Evolutionary conservation across 164 flowering plant genomes (phyloP).

Genomic region (Chimonanthus salicifolius): DNA sequence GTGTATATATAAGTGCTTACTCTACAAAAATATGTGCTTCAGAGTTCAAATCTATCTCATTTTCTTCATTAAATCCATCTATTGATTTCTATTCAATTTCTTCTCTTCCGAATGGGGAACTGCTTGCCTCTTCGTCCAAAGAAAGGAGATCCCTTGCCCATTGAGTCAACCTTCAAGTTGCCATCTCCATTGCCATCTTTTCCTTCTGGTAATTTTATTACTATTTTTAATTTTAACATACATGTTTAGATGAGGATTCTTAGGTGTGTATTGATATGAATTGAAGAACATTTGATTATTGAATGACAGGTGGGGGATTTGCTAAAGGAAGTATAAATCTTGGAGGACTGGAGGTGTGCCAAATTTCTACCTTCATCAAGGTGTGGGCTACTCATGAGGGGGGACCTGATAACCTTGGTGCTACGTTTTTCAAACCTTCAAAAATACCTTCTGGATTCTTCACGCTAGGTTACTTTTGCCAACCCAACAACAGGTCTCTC

Average conservation of each 20-base stretch:
- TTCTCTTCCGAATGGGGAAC: conserved; percentile 29
- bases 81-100: neutral
- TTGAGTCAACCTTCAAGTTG: conserved; percentile 47
- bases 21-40: neutral
- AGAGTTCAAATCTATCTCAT: neutral
- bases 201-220: conserved; percentile 34
- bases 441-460: conserved; percentile 55
- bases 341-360: conserved; percentile 60
- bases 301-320: conserved; percentile 53
- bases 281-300: neutral
- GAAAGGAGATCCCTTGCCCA: conserved; percentile 25
- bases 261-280: neutral
- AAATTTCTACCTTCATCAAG: conserved; percentile 49
- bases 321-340: conserved; percentile 63
- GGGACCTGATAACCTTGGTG: conserved; percentile 60
- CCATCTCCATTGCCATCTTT: conserved; percentile 51
- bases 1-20: too few relatives aligned
- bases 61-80: too few relatives aligned
- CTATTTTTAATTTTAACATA: neutral
- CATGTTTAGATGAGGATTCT: too few relatives aligned
- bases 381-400: conserved; percentile 70
- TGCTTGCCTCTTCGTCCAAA: conserved; percentile 15
- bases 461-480: conserved; percentile 66
- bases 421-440: conserved; percentile 65
- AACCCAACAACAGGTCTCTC: conserved; percentile 58